These are phyloP conservation scores for Penicillium ucsense DNA, from an alignment of 495 filamentous ascomycete genomes.

Conservation along the genomic window DNA sequence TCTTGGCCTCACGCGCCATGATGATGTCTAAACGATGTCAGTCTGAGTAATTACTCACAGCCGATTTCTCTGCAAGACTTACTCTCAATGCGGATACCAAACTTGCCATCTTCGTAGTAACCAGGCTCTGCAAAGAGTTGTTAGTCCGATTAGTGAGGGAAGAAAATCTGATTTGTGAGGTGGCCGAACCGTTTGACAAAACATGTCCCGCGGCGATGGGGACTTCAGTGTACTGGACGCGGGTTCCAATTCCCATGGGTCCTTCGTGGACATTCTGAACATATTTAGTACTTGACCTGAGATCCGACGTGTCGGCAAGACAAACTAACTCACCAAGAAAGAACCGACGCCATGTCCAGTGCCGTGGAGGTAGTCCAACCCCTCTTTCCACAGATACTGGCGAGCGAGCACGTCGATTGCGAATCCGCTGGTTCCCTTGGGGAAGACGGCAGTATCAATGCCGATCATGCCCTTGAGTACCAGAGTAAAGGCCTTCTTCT, in stretches of 20 bases:
- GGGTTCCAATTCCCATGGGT: conserved; percentile 89
- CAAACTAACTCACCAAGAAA: conserved; percentile 45
- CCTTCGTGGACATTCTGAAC: conserved; percentile 89
- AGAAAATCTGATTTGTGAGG: not conserved
- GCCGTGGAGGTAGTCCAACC: conserved; percentile 91
- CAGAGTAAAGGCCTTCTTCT: conserved; percentile 87
- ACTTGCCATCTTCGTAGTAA: conserved; percentile 95
- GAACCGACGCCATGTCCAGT: conserved; percentile 96
- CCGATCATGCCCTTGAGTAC: conserved; percentile 95
- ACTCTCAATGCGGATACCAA: conserved; percentile 98
- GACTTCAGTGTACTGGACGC: conserved; percentile 86
- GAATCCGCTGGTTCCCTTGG: conserved; percentile 90
- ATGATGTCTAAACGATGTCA: conserved; percentile 47
- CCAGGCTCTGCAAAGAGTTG: conserved; percentile 64
- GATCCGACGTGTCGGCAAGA: not conserved
- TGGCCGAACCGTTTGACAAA: conserved; percentile 58
- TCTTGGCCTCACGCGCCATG: conserved; percentile 79
- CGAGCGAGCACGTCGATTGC: conserved; percentile 83
- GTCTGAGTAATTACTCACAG: conserved; percentile 6
- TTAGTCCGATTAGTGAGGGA: conserved; percentile 6
- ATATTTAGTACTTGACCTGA: not conserved
- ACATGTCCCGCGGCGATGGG: conserved; percentile 86
- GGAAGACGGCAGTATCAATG: conserved; percentile 79
- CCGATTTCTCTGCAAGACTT: conserved; percentile 11
- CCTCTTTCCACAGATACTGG: conserved; percentile 86